Evolutionary conservation across 768 basidiomycete genomes (phyloP), one percentile per base, ranked within the genome.

Genomic region (Asterophora lycoperdoides): DNA sequence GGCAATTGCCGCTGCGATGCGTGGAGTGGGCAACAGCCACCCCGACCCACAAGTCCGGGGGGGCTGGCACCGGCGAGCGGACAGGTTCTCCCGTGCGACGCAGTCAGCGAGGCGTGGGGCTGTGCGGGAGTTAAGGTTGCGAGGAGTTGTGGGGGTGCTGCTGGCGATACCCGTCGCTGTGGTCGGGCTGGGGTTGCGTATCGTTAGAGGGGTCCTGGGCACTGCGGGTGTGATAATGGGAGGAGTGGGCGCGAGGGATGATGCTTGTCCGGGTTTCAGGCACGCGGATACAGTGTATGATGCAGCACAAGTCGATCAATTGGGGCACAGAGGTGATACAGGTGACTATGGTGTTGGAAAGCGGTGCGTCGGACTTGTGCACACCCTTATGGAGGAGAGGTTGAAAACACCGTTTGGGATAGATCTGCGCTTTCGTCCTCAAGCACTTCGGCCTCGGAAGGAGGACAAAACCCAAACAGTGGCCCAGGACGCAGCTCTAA

Each of bases 1-100:
- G 30, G 41, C 18, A 3, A 35, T 55, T 8, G 49, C 54, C 15
- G 44, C n/a, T n/a, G n/a, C n/a, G n/a, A n/a, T n/a, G 49, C 54
- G 46, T 13, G 33, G 44, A 7, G 49, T 55, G 8, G 54, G 49
- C 13, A 45, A 55, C 29, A 46, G 32, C 9, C 54, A 55, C 3
- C 36, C 34, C 2, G 46, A 55, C 32, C 49, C 44, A 3, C 34
- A 39, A 23, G 37, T 44, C 26, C 47, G 39, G 41, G 32, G 20
- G 1, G 39, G 33, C 9, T 51, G 54, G 54, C 28, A 51, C 26
- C 39, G 17, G 26, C 41, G 43, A 29, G 49, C 54, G n/a, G 41
- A 51, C 6, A 43, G 38, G 34, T 55, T 55, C 34, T 5, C 28
- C 15, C 52, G 46, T 17, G 46, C 52, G 5, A 36, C 34, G 20